Evolutionary conservation across 495 filamentous ascomycete genomes (phyloP), one percentile per base, ranked within the genome.

Genomic region (Xylaria grammica): DNA sequence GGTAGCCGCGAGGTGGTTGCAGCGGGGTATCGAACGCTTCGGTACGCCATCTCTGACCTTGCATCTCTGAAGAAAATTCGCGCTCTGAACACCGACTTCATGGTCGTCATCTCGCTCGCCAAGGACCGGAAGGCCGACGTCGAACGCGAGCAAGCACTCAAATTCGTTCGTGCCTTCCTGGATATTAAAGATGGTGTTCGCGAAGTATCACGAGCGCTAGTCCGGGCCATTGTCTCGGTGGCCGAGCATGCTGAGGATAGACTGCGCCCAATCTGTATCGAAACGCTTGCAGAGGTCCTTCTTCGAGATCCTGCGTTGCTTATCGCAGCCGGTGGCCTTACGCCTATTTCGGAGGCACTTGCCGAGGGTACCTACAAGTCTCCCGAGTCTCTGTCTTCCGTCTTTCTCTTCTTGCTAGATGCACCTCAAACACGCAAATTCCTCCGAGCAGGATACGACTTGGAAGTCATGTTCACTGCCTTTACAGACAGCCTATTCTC

Each of bases 51-150:
- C 57, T 95, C 95, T 5, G 96, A 98, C 74, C 84, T 92, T 27
- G 87, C 86, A 40, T 98, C 96, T 4, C 81, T 99, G 17, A 90
- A 90, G 77, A 96, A 85, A 44, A 97, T 98, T 64, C 89, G 96
- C 50, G 79, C 84, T 22, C 77, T 98, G 26, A 90, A 97, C 62
- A 97, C 94, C 2, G 95, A 99, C 73, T 91, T 93, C 70, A 82
- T 98, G 27, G 93, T 97, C 7, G 93, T 96, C 51, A 86, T 86
- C 63, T 97, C 95, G 8, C 83, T 99, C 27, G 90, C 94, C 65
- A 97, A 97, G 72, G 94, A 97, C 72, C 90, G 91, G 72, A 97
- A 97, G 72, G 90, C 94, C 11, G 95, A 92, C 72, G 92, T 99
- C 48, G 95, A 99, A 78, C 88, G 95, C 50, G 95, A 99, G 74